phyloP scores from a whole-genome alignment of 306 rosid genomes.

The Ammopiptanthus mongolicus region DNA sequence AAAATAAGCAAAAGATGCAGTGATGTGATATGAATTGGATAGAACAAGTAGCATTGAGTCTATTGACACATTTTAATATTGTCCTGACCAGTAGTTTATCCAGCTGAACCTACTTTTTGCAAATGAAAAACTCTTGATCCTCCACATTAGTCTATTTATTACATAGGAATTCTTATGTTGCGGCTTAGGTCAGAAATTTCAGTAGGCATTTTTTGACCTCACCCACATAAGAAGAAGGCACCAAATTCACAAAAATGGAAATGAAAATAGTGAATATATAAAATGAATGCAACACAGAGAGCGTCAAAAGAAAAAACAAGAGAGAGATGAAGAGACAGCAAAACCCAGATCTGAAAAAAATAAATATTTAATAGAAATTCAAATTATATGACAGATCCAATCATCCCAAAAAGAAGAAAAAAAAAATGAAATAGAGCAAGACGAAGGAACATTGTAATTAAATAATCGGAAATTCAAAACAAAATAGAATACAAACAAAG shows the following conservation, averaged over 20 bases:
- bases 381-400: neutral
- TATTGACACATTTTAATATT: neutral
- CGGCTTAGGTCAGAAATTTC: neutral
- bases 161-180: neutral
- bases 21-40: slow-evolving; percentile 2
- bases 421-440: neutral
- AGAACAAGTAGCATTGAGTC: neutral
- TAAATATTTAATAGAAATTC: neutral
- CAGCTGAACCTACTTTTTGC: neutral
- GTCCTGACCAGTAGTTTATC: neutral
- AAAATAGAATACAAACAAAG: neutral
- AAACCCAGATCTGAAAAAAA: slow-evolving; percentile 34
- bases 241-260: slow-evolving; percentile 14
- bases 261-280: neutral
- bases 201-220: neutral
- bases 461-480: slow-evolving; percentile 4
- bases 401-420: neutral
- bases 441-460: slow-evolving; percentile 3
- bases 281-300: slow-evolving; percentile 7
- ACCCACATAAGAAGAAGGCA: neutral
- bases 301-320: neutral
- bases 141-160: neutral
- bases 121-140: neutral
- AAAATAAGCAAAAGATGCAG: slow-evolving; percentile 1
- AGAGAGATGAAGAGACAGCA: neutral